These are phyloP conservation scores for Suhomyces guaymorum DNA, from an alignment of 1,139 yeast species.

Conservation along the genomic window DNA sequence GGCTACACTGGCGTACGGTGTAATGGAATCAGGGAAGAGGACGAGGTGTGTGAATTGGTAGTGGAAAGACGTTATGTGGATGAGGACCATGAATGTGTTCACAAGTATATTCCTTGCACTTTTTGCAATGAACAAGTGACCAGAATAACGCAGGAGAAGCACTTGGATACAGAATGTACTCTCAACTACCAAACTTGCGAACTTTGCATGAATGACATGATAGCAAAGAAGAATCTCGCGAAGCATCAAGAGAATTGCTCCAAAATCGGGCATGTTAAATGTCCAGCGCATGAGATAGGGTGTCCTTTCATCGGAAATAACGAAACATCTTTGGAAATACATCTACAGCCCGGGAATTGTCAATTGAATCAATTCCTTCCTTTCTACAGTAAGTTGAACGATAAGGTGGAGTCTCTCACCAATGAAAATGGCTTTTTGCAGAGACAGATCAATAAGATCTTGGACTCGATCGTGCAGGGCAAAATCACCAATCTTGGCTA, in stretches of 20 bases:
- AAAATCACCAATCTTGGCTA: slow-evolving; percentile 54
- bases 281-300: slow-evolving; percentile 46
- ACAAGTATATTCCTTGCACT: slow-evolving; percentile 36
- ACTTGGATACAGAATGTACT: slow-evolving; percentile 42
- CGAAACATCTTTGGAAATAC: slow-evolving; percentile 43
- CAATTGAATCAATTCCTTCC: slow-evolving; percentile 38
- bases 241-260: slow-evolving; percentile 40
- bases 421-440: slow-evolving; percentile 33
- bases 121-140: slow-evolving; percentile 41
- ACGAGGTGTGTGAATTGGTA: slow-evolving; percentile 17
- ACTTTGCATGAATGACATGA: slow-evolving; percentile 43
- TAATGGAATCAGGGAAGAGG: slow-evolving; percentile 25
- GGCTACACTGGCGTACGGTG: slow-evolving; percentile 53
- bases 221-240: slow-evolving; percentile 33
- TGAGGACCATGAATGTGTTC: slow-evolving; percentile 31
- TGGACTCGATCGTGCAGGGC: slow-evolving; percentile 53
- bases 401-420: slow-evolving; percentile 13
- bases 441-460: slow-evolving; percentile 46
- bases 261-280: slow-evolving; percentile 33
- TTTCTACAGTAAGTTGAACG: slow-evolving; percentile 22
- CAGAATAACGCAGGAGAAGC: slow-evolving; percentile 31
- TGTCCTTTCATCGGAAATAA: slow-evolving; percentile 44
- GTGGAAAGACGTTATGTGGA: slow-evolving; percentile 27
- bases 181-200: slow-evolving; percentile 43
- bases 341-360: slow-evolving; percentile 32